Evolutionary conservation across 1,284 basidiomycete genomes (phyloP).

Genomic region (Trametes versicolor): DNA sequence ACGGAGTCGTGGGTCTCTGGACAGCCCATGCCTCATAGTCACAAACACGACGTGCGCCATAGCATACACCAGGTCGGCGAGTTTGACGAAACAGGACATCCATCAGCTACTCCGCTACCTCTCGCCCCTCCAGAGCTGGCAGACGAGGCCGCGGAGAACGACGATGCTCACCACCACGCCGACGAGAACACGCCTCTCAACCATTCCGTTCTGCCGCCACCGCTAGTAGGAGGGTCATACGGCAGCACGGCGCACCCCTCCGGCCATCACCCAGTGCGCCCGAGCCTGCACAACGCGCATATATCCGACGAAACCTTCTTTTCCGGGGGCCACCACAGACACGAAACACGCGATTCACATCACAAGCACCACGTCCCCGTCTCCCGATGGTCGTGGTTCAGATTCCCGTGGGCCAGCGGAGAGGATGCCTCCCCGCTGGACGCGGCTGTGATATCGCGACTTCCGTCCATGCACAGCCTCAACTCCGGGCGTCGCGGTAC

Average conservation of each 20-base stretch:
- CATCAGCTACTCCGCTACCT: constrained; percentile 25
- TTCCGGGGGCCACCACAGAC: constrained; percentile 53
- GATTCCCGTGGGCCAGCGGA: constrained; percentile 21
- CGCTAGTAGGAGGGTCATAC: constrained; percentile 6
- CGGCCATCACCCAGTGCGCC: constrained; percentile 10
- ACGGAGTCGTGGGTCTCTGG: constrained; percentile 13
- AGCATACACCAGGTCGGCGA: background rate
- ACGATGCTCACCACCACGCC: background rate
- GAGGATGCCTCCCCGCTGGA: constrained; percentile 13
- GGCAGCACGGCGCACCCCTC: constrained; percentile 15
- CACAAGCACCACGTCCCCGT: constrained; percentile 47
- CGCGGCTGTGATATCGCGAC: background rate
- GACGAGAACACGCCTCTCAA: constrained; percentile 28
- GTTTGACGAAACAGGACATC: constrained; percentile 18
- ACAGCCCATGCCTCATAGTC: background rate
- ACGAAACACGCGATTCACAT: constrained; percentile 51
- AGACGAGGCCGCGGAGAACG: constrained; percentile 3
- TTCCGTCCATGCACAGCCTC: constrained; percentile 5
- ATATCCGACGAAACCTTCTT: constrained; percentile 38
- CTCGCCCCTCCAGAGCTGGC: constrained; percentile 28
- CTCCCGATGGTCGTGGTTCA: constrained; percentile 32
- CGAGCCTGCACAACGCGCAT: constrained; percentile 20
- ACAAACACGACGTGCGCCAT: background rate
- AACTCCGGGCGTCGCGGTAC: constrained; percentile 5
- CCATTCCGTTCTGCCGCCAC: background rate